Conservation (phyloP, 2,329 filamentous ascomycete species). For the Fusarium guadeloupense region DNA sequence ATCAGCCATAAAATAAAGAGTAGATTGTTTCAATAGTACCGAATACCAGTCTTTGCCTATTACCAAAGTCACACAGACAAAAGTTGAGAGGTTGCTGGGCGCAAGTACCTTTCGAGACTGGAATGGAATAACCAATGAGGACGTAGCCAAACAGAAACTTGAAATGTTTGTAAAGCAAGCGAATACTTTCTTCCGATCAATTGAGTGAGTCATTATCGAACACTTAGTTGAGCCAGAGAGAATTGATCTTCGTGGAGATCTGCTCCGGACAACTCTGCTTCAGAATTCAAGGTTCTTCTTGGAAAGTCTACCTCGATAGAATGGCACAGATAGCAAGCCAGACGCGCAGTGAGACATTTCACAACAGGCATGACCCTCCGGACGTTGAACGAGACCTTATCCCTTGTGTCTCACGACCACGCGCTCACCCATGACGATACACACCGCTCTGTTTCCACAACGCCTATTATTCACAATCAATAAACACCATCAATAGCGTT, state of each 20-base stretch:
- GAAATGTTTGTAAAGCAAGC: background rate
- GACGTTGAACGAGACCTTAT: conserved; percentile 12
- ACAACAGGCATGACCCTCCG: conserved; percentile 3
- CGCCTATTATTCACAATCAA: background rate
- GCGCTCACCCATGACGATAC: conserved; percentile 1
- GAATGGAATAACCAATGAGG: background rate
- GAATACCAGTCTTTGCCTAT: background rate
- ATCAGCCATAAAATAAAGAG: background rate
- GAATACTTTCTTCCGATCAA: background rate
- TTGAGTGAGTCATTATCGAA: no score
- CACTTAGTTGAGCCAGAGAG: no score
- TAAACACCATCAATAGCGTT: background rate
- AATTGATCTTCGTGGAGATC: background rate
- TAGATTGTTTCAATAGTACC: background rate
- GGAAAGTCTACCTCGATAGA: background rate
- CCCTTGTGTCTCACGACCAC: conserved; percentile 32
- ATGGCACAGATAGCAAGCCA: no score
- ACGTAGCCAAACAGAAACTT: background rate
- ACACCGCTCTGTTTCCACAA: conserved; percentile 21
- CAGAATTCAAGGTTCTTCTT: background rate
- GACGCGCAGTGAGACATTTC: conserved; percentile 9
- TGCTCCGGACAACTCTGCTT: background rate
- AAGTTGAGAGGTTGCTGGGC: background rate
- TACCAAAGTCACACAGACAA: background rate
- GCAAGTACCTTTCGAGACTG: background rate